Base-by-base conservation (phyloP, 2,329 filamentous ascomycete genomes). In the Cladosporium austrohemisphaericum region DNA sequence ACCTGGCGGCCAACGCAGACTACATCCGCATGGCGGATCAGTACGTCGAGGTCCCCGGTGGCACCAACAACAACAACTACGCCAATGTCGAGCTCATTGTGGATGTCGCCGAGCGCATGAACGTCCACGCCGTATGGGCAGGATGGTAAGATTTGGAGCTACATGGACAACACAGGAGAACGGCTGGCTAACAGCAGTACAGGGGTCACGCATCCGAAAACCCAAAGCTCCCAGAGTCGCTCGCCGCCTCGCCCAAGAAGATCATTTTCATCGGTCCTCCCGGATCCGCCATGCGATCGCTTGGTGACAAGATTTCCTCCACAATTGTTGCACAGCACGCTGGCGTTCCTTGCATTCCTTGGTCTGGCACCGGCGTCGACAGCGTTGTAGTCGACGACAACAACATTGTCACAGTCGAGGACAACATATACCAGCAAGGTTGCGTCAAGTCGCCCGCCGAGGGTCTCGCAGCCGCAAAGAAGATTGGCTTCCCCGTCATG, bases 41-140 rank as follows among this genome's bases (percentile, higher is more conserved):
- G 79, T 98, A 98, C 71, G 93, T 98, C 62, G 93, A 98, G 75
- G 92, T 98, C 54, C 93, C 93, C 26, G 93, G 93, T 66, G 93
- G 93, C 67, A 98, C 93, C 55, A 98, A 98, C 77, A 98, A 98
- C 80, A 95, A 98, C 84, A 98, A 98, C 74, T 98, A 98, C 73
- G 93, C 93, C 74, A 98, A 98, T 69, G 93, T 98, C 53, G 93
- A 98, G 76, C 79, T 98, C 68, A 98, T 98, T 71, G 93, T 98
- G 59, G 93, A 98, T 76, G 84, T 98, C 68, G 93, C 93, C 20
- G 93, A 98, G 79, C 89, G 93, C 55, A 97, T 96, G 90, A 83
- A 92, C 63, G 93, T 98, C 53, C 93, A 98, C 66, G 93, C 93
- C 52, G 93, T 98, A 13, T 98, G 93, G 93, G 93, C 93, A 62